Percentiles rank a stretch among this genome's conserved stretches.
Evolutionary conservation across 75 land plant species (phyloP).

Genomic region (Azolla pinnata): DNA sequence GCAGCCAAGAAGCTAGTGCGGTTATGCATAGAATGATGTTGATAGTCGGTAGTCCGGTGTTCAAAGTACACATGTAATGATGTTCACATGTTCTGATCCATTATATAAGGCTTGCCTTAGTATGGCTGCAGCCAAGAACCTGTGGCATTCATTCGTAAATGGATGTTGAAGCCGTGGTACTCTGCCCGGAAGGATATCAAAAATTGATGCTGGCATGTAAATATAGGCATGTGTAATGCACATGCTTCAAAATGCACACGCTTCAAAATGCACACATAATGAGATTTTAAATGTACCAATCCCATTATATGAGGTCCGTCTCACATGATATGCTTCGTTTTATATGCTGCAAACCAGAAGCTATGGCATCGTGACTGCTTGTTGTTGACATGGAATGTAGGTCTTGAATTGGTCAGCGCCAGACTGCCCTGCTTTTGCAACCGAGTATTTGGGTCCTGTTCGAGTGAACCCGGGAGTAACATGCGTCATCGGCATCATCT

Average conservation of each 20-base stretch:
- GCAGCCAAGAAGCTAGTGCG: too few species aligned
- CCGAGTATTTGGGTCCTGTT: slow-evolving; percentile 20
- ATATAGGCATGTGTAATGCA: not conserved
- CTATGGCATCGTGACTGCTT: not conserved
- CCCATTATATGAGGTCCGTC: not conserved
- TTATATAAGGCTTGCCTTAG: too few species aligned
- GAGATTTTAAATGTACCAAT: not conserved
- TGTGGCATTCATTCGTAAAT: too few species aligned
- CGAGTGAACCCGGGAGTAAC: slow-evolving; percentile 22
- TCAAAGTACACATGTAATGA: too few species aligned
- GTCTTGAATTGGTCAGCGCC: slow-evolving; percentile 21
- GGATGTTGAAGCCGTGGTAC: too few species aligned
- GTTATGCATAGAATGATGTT: too few species aligned
- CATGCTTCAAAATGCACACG: not conserved
- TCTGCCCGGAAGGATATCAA: too few species aligned
- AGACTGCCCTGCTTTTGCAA: slow-evolving; percentile 17
- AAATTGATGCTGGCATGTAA: too few species aligned
- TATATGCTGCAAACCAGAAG: not conserved
- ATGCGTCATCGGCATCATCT: slow-evolving; percentile 16
- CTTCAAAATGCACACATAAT: not conserved
- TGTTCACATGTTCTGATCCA: too few species aligned
- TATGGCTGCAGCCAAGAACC: too few species aligned
- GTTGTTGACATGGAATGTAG: slow-evolving; percentile 1
- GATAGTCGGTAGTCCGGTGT: too few species aligned
- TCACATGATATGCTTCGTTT: not conserved